Conservation (phyloP, 2,329 filamentous ascomycete genomes). For the Stachybotrys echinatus region DNA sequence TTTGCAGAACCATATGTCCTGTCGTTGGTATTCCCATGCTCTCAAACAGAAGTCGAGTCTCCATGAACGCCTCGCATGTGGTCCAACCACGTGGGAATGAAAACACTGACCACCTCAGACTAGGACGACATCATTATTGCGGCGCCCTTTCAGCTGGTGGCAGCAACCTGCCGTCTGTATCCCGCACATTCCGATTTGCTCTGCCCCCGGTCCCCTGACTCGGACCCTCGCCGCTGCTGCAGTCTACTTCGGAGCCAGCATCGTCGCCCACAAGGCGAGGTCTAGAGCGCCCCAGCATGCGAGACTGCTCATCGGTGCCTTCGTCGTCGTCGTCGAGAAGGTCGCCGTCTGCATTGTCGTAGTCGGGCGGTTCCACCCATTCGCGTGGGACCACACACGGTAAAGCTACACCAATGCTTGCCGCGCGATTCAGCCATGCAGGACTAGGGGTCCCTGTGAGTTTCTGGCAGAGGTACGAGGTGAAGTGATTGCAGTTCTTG, state of each 20-base stretch:
- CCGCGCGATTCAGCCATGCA: constrained; percentile 74
- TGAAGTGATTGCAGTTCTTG: constrained; percentile 88
- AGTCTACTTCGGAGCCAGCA: constrained; percentile 16
- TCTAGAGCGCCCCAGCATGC: constrained; percentile 47
- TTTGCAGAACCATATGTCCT: constrained; percentile 17
- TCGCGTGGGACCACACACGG: constrained; percentile 79
- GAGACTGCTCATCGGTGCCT: constrained; percentile 46
- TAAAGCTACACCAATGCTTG: constrained; percentile 74
- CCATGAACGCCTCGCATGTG: not conserved
- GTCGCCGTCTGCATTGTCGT: constrained; percentile 66
- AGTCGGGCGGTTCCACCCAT: constrained; percentile 76
- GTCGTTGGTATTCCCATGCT: not conserved
- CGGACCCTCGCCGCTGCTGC: constrained; percentile 30
- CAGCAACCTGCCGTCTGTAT: constrained; percentile 44
- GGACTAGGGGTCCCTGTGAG: constrained; percentile 68
- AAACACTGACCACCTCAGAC: too few species aligned
- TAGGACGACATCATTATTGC: constrained; percentile 8
- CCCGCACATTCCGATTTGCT: constrained; percentile 38
- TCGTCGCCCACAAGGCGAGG: constrained; percentile 20
- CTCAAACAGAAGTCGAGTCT: not conserved
- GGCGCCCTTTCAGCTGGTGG: constrained; percentile 50
- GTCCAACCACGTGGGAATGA: too few species aligned
- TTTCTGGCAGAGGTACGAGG: constrained; percentile 66
- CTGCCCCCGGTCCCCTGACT: constrained; percentile 34
- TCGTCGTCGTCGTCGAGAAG: constrained; percentile 53